A percentile compares a stretch with the other conserved stretches of the same genome.
phyloP scores from a whole-genome alignment of 352 stramenopile genomes.

The Globisporangium lucens region DNA sequence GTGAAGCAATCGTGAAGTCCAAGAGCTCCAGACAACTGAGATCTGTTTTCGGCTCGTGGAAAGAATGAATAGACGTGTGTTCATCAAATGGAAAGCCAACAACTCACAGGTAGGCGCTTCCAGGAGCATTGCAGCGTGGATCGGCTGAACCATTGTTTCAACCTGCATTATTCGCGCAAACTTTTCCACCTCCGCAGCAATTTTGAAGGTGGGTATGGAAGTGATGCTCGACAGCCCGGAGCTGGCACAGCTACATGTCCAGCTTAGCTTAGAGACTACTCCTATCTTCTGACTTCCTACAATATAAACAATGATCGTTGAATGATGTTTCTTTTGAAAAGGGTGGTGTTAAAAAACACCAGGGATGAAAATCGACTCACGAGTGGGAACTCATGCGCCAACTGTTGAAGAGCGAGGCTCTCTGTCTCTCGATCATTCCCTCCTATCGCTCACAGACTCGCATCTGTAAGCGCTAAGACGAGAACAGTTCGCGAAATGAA shows the following conservation, averaged over 20 bases:
- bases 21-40: too few relatives aligned
- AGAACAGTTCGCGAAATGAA: conserved; percentile 30
- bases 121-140: too few relatives aligned
- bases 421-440: neutral
- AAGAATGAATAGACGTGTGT: neutral
- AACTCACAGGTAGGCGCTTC: neutral
- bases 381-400: neutral
- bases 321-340: conserved; percentile 39
- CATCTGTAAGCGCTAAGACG: neutral
- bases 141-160: too few relatives aligned
- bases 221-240: too few relatives aligned
- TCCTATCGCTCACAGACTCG: neutral
- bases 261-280: too few relatives aligned
- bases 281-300: too few relatives aligned
- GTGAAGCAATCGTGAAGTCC: neutral
- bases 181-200: too few relatives aligned
- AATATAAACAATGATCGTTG: too few relatives aligned
- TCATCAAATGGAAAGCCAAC: neutral
- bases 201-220: too few relatives aligned
- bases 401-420: neutral
- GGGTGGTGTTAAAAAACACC: conserved; percentile 88
- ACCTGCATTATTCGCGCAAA: too few relatives aligned
- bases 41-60: neutral
- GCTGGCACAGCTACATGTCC: too few relatives aligned
- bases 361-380: conserved; percentile 28